Evolutionary conservation across 2,329 filamentous ascomycete genomes (phyloP), one percentile per base, ranked within the genome.

Genomic region (Drechslerella coelobrocha): DNA sequence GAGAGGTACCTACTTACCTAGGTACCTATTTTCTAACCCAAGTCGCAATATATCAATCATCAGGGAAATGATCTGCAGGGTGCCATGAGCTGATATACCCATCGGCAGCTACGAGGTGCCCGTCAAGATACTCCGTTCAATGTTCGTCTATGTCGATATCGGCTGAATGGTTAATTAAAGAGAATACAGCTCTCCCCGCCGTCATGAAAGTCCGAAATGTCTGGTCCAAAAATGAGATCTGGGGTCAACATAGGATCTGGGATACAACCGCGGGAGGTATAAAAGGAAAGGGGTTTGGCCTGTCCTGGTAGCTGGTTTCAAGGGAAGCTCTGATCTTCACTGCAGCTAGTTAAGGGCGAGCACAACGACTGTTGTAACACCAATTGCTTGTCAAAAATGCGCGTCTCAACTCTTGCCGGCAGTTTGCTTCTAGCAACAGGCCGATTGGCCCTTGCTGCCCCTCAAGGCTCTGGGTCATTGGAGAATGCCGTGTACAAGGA

Each of bases 401-500:
- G 65, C 54, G 57, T 69, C 51, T 69, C 65, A 52, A 57, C 65
- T 62, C 50, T 69, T 23, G 56, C 65, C 17, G 65, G 57, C 24
- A 52, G 65, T n/a, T 53, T 69, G 65, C 65, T 69, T 39, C 19
- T 69, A 12, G 65, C 57, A 50, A 57, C 65, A 23, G 54, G 43
- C 52, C 52, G 45, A 48, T 52, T 69, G 29, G 43, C 31, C 52
- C 60, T 45, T 50, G 65, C 65, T n/a, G 41, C 52, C 50, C 52
- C 65, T 48, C 65, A 61, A 34, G 57, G 47, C 9, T 60, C 62
- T 24, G 52, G 27, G n/a, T 39, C 59, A 10, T 39, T 62, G 21
- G 39, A 45, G 24, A 43, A 54, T 59, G 65, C 65, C 2, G 24
- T 69, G n/a, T 69, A 69, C 45, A 69, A 69, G 57, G 65, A 79